Conservation (phyloP, 2,329 filamentous ascomycete genomes). For the Berkeleyomyces rouxiae region DNA sequence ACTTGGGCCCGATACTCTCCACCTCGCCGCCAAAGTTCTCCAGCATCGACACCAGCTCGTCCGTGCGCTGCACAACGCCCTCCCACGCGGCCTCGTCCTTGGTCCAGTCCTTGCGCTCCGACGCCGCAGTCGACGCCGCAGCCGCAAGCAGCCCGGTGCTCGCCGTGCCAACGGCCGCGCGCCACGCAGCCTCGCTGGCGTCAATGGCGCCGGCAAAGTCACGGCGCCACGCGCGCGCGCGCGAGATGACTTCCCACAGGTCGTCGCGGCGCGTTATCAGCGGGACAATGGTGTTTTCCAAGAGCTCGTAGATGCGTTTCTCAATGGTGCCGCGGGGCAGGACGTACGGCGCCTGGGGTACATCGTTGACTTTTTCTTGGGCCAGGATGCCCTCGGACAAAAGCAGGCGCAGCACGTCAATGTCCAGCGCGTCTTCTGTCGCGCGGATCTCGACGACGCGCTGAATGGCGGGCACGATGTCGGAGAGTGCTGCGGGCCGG, state of each 20-base stretch:
- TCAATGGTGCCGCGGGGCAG: constrained; percentile 39
- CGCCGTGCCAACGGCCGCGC: constrained; percentile 43
- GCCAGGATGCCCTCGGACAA: constrained; percentile 51
- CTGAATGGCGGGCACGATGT: constrained; percentile 59
- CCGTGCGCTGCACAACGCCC: constrained; percentile 58
- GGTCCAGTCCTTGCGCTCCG: constrained; percentile 21
- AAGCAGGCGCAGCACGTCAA: constrained; percentile 52
- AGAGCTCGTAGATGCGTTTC: constrained; percentile 48
- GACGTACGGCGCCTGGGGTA: constrained; percentile 13
- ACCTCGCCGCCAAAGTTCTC: constrained; percentile 57
- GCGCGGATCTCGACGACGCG: constrained; percentile 62
- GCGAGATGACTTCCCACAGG: constrained; percentile 60
- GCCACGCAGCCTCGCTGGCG: constrained; percentile 80
- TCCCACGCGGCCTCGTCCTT: constrained; percentile 50
- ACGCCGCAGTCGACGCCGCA: constrained; percentile 20
- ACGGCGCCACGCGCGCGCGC: constrained; percentile 55
- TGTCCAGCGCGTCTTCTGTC: constrained; percentile 65
- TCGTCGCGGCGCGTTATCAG: constrained; percentile 66
- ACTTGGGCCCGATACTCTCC: constrained; percentile 56
- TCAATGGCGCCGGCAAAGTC: constrained; percentile 59
- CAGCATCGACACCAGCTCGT: constrained; percentile 66
- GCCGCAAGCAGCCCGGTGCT: constrained; percentile 28
- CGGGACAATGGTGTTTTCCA: constrained; percentile 61
- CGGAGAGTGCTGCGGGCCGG: constrained; percentile 53
- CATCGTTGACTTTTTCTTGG: constrained; percentile 21